Evolutionary conservation across 1,139 yeast genomes (phyloP).

Genomic region (Kodamaea ohmeri): DNA sequence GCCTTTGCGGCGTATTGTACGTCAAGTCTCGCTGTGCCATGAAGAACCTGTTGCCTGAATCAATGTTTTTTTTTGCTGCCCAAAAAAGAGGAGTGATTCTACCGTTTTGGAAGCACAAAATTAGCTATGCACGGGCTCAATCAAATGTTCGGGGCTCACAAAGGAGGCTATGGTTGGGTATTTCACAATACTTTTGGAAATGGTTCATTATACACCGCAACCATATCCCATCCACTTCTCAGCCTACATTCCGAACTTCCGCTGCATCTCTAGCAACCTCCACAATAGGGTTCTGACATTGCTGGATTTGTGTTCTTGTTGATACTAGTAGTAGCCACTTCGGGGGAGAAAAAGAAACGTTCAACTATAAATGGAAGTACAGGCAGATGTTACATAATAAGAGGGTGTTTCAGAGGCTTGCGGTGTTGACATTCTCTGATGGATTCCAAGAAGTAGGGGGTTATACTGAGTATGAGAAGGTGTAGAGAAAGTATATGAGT

Average conservation of each 20-base stretch:
- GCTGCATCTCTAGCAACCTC: too few relatives aligned
- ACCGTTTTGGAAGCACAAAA: slow-evolving; percentile 4
- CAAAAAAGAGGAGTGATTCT: slow-evolving; percentile 4
- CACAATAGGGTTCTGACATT: too few relatives aligned
- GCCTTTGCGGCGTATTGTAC: slow-evolving; percentile 26
- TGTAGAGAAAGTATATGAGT: too few relatives aligned
- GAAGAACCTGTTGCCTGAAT: slow-evolving; percentile 1
- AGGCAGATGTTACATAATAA: too few relatives aligned
- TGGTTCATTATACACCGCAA: too few relatives aligned
- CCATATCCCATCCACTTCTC: too few relatives aligned
- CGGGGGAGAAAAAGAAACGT: not conserved
- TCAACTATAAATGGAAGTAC: not conserved
- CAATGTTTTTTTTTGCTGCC: slow-evolving; percentile 5
- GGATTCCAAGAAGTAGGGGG: too few relatives aligned
- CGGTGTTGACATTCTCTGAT: too few relatives aligned
- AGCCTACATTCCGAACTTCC: too few relatives aligned
- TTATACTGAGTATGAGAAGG: too few relatives aligned
- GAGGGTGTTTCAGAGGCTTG: too few relatives aligned
- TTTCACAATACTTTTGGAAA: too few relatives aligned
- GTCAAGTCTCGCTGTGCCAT: slow-evolving; percentile 41
- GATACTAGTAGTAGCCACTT: not conserved
- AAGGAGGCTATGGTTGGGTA: not conserved
- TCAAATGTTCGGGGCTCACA: not conserved
- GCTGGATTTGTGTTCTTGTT: not conserved
- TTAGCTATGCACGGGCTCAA: slow-evolving; percentile 2